Conservation (phyloP, 768 basidiomycete genomes). For the Punctularia strigosozonata region DNA sequence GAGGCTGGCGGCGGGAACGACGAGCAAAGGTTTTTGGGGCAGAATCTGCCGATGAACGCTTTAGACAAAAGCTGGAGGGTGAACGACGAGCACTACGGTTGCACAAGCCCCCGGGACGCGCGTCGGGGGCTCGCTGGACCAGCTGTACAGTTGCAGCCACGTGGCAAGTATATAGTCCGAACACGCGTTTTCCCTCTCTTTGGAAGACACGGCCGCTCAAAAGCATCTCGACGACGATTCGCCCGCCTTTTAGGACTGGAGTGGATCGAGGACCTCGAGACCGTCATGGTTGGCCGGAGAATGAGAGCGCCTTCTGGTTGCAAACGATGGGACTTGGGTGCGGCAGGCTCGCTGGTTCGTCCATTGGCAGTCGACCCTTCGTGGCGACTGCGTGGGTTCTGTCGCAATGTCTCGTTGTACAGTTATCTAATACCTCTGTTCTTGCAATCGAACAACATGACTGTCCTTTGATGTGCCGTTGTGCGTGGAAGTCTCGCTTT, state of each 20-base stretch:
- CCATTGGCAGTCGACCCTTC: slow-evolving; percentile 43
- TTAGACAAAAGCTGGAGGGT: not conserved
- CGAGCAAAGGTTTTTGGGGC: slow-evolving; percentile 8
- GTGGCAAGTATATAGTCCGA: slow-evolving; percentile 6
- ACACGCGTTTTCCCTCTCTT: slow-evolving; percentile 10
- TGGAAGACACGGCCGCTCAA: slow-evolving; percentile 33
- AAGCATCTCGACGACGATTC: slow-evolving; percentile 87
- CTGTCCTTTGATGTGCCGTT: too few species aligned
- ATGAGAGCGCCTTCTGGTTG: slow-evolving; percentile 19
- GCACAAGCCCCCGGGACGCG: not conserved
- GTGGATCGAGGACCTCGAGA: slow-evolving; percentile 81
- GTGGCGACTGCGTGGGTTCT: slow-evolving; percentile 53
- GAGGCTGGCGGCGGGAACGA: slow-evolving; percentile 13
- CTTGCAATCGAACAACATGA: too few species aligned
- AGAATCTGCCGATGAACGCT: not conserved
- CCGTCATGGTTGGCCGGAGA: slow-evolving; percentile 80
- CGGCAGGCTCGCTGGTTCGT: slow-evolving; percentile 39
- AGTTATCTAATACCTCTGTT: slow-evolving; percentile 20
- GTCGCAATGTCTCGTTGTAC: slow-evolving; percentile 93
- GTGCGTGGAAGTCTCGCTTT: too few species aligned
- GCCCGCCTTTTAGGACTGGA: slow-evolving; percentile 60
- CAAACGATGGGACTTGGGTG: slow-evolving; percentile 82
- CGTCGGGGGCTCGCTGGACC: not conserved
- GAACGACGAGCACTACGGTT: not conserved
- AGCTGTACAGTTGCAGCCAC: slow-evolving; percentile 10